Evolutionary conservation across 345 rosid genomes (phyloP).

Genomic region (Aethionema arabicum): DNA sequence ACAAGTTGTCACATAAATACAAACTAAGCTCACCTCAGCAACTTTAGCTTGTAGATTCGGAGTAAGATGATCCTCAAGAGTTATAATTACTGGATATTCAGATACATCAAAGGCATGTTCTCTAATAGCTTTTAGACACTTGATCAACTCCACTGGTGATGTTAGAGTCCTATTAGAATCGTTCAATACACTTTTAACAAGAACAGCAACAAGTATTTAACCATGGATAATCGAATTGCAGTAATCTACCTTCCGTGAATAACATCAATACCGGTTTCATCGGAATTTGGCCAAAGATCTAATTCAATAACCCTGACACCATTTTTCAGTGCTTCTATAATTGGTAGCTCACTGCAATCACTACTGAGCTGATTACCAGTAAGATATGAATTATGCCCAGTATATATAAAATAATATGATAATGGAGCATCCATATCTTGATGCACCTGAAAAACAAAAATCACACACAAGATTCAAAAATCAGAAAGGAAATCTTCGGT

Average conservation of each 20-base stretch:
- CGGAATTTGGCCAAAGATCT: conserved; percentile 94
- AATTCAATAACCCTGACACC: conserved; percentile 92
- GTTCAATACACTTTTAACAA: not conserved
- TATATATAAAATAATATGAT: conserved; percentile 82
- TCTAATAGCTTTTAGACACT: conserved; percentile 71
- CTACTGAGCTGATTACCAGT: conserved; percentile 95
- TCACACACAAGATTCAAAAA: not conserved
- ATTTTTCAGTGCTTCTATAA: conserved; percentile 58
- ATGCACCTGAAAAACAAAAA: conserved; percentile 54
- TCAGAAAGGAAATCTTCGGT: not conserved
- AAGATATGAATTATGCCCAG: conserved; percentile 91
- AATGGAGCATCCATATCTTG: conserved; percentile 87
- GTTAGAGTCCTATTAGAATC: conserved; percentile 66
- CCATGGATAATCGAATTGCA: not conserved
- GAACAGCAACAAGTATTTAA: not conserved
- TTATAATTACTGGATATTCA: conserved; percentile 84
- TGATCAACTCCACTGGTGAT: conserved; percentile 70
- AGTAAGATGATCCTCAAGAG: conserved; percentile 96
- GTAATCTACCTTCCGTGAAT: conserved; percentile 78
- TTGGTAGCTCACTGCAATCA: conserved; percentile 90
- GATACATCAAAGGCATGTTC: conserved; percentile 73
- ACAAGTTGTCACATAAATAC: not conserved
- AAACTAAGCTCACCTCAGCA: conserved; percentile 54
- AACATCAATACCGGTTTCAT: conserved; percentile 65
- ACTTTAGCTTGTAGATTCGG: conserved; percentile 84